These are phyloP conservation scores for Fusarium sarcochroum DNA, from an alignment of 2,329 filamentous ascomycete genomes.

Conservation along the genomic window DNA sequence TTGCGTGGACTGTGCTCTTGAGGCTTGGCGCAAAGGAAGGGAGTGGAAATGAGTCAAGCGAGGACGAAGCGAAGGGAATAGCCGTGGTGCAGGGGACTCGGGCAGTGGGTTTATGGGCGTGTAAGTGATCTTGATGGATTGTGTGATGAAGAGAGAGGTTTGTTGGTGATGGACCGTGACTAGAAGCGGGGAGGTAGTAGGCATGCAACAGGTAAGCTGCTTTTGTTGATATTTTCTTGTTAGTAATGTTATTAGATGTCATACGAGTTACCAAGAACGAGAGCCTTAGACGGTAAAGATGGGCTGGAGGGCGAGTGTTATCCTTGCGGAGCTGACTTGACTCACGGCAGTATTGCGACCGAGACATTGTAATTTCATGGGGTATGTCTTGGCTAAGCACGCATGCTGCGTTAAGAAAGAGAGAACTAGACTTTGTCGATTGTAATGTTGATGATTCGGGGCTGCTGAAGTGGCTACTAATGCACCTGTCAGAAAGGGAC, in stretches of 20 bases:
- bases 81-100: slow-evolving; percentile 2
- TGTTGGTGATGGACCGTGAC: background rate
- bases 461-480: background rate
- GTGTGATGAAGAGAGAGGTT: slow-evolving; percentile 4
- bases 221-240: background rate
- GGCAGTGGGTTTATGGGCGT: slow-evolving; percentile 5
- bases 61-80: slow-evolving; percentile 3
- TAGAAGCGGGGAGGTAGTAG: background rate
- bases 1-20: slow-evolving; percentile 31
- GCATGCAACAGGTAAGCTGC: background rate
- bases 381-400: background rate
- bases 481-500: slow-evolving; percentile 15
- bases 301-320: background rate
- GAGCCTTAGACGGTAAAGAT: background rate
- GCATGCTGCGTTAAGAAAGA: background rate
- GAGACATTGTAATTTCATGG: slow-evolving; percentile 8
- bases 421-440: background rate
- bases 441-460: slow-evolving; percentile 8
- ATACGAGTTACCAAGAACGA: background rate
- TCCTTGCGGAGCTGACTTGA: background rate
- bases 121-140: background rate
- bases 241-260: background rate
- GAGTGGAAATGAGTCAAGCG: slow-evolving; percentile 32
- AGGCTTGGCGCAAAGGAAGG: slow-evolving; percentile 10
- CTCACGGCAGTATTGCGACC: background rate